phyloP scores from a whole-genome alignment of 2,329 filamentous ascomycete genomes.

The Penicillium brevicompactum region DNA sequence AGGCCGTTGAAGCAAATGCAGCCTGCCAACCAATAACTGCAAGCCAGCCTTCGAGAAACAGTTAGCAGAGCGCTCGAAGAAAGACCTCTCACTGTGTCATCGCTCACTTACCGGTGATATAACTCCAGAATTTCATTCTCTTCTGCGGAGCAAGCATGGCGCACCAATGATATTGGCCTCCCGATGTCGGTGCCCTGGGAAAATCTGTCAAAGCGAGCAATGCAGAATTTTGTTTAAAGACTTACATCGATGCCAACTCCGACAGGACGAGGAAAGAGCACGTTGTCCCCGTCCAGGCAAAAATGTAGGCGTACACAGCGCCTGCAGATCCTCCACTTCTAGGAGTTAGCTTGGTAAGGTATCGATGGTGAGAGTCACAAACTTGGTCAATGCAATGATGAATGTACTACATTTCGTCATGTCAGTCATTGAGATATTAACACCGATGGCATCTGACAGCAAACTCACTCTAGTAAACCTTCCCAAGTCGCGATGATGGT shows the following conservation, averaged over 20 bases:
- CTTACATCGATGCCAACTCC: constrained; percentile 34
- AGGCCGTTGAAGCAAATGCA: constrained; percentile 39
- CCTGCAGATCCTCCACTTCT: constrained; percentile 31
- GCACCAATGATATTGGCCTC: constrained; percentile 44
- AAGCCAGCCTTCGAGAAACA: constrained; percentile 35
- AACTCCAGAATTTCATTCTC: constrained; percentile 40
- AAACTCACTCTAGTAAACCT: constrained; percentile 36
- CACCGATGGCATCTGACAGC: neutral
- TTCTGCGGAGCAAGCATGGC: constrained; percentile 40
- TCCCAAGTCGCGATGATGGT: constrained; percentile 45
- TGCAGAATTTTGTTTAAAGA: neutral
- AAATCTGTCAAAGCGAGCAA: neutral
- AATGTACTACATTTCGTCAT: neutral
- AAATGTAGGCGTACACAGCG: constrained; percentile 31
- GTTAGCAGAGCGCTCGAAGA: no score
- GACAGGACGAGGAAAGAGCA: constrained; percentile 22
- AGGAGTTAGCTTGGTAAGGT: neutral
- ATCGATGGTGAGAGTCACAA: neutral
- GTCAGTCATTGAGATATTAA: neutral
- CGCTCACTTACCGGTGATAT: constrained; percentile 28
- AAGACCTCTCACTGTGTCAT: no score
- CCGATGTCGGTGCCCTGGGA: constrained; percentile 30
- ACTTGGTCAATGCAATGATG: constrained; percentile 14
- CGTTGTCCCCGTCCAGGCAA: constrained; percentile 31
- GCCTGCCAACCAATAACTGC: constrained; percentile 46